Base-by-base conservation (phyloP, 23 red algal species). In the Gracilaria vermiculophylla region DNA sequence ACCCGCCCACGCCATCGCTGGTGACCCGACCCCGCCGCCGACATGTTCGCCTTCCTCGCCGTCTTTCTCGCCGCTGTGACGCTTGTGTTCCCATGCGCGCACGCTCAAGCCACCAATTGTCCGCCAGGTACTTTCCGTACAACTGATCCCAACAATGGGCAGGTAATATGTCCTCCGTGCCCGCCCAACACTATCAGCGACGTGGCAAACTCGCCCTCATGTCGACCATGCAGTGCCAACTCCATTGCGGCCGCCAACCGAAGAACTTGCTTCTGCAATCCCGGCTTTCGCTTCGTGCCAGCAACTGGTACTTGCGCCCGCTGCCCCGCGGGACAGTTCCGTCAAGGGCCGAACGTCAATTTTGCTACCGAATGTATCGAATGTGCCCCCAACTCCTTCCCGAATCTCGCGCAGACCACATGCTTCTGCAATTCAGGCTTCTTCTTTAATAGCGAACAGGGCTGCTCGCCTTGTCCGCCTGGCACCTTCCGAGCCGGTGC, bases 401-500 rank as follows among this genome's bases (percentile, higher is more conserved):
- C 67, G n/a, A 24, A 73, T 24, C 39, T 14, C 25, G 39, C 19
- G 28, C 67, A 29, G n/a, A 45, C 67, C 16, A 73, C 67, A 0
- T 73, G 67, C 67, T 73, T 45, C 23, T 73, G 67, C 15, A 73
- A 73, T 20, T 12, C 1, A 48, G 67, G 67, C 31, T 73, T 73
- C 40, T 73, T 73, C 67, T 73, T 73, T 40, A 73, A 73, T 32
- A 48, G 24, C 28, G 39, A 73, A 28, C 40, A 47, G 20, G 67
- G 67, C 67, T 73, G 67, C 20, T 48, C 67, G 24, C 67, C 67
- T 17, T 73, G 67, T 40, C 67, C 39, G 5, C 67, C 67, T 2
- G 67, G 67, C 67, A 73, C 67, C 1, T 73, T 73, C 67, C 67
- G 67, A 8, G 67, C 67, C 6, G 67, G 67, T 0, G 67, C 67